A percentile compares a stretch with the other conserved stretches of the same genome.
Conservation (phyloP, 1,284 basidiomycete species). For the Boletus holoroseus region DNA sequence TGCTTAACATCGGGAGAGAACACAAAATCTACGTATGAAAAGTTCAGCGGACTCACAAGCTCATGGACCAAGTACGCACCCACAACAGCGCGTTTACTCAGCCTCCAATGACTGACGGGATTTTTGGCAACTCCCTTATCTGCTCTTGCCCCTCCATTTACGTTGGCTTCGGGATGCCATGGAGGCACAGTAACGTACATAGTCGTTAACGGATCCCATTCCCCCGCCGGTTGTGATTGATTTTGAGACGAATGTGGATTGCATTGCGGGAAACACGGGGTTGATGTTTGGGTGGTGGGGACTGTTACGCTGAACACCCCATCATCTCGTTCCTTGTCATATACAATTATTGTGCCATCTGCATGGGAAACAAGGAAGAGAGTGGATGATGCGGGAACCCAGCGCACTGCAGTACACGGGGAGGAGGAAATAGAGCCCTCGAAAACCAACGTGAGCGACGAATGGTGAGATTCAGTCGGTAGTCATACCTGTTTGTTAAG, state of each 20-base stretch:
- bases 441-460: constrained; percentile 9
- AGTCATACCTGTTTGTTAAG: constrained; percentile 79
- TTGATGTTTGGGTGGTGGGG: constrained; percentile 36
- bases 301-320: constrained; percentile 61
- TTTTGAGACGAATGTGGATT: constrained; percentile 13
- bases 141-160: constrained; percentile 33
- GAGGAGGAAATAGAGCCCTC: constrained; percentile 25
- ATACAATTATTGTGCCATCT: constrained; percentile 83
- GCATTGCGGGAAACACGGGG: constrained; percentile 9
- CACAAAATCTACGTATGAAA: constrained; percentile 61
- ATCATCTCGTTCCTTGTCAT: constrained; percentile 87
- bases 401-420: constrained; percentile 61
- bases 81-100: constrained; percentile 65
- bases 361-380: constrained; percentile 89
- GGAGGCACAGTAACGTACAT: constrained; percentile 79
- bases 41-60: neutral
- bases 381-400: constrained; percentile 82
- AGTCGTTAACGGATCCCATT: constrained; percentile 70
- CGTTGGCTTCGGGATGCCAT: constrained; percentile 63
- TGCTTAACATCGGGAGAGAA: constrained; percentile 88
- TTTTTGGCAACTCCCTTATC: constrained; percentile 73
- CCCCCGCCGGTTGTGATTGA: constrained; percentile 19
- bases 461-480: constrained; percentile 17
- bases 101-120: constrained; percentile 80
- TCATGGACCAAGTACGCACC: constrained; percentile 45